These are phyloP conservation scores for Phytophthora ohioensis DNA, from an alignment of 352 stramenopile genomes.

Conservation along the genomic window DNA sequence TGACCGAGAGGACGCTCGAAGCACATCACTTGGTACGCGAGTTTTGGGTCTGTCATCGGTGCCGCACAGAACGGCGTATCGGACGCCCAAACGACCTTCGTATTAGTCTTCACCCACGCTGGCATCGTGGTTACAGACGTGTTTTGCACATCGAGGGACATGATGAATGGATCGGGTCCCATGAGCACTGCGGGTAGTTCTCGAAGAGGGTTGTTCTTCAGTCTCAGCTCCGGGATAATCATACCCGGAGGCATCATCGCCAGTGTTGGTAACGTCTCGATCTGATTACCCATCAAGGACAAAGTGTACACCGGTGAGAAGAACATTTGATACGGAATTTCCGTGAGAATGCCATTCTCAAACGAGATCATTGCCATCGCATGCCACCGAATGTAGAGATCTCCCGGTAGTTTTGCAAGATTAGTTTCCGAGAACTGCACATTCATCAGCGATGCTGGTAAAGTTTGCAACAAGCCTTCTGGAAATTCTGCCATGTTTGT, in stretches of 20 bases:
- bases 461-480: constrained; percentile 13
- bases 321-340: constrained; percentile 35
- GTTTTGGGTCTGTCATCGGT: constrained; percentile 20
- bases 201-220: constrained; percentile 27
- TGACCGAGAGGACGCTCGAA: background rate
- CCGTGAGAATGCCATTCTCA: constrained; percentile 26
- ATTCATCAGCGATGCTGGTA: constrained; percentile 15
- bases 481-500: constrained; percentile 25
- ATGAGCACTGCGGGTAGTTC: constrained; percentile 27
- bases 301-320: constrained; percentile 19
- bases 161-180: constrained; percentile 18
- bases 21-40: constrained; percentile 34
- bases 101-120: constrained; percentile 30
- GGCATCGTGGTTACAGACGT: constrained; percentile 18
- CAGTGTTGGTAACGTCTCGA: constrained; percentile 23
- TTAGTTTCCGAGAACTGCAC: constrained; percentile 37
- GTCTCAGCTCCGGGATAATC: constrained; percentile 26
- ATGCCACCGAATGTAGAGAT: constrained; percentile 26
- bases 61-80: constrained; percentile 23
- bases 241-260: constrained; percentile 33
- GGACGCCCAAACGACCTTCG: constrained; percentile 20
- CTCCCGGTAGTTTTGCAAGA: constrained; percentile 12
- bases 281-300: constrained; percentile 19
- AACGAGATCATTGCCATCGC: constrained; percentile 16
- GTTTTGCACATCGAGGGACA: constrained; percentile 29